A percentile compares a stretch with the other conserved stretches of the same genome.
Evolutionary conservation across 176 grass and related monocot species (phyloP).

Genomic region (Typha latifolia): DNA sequence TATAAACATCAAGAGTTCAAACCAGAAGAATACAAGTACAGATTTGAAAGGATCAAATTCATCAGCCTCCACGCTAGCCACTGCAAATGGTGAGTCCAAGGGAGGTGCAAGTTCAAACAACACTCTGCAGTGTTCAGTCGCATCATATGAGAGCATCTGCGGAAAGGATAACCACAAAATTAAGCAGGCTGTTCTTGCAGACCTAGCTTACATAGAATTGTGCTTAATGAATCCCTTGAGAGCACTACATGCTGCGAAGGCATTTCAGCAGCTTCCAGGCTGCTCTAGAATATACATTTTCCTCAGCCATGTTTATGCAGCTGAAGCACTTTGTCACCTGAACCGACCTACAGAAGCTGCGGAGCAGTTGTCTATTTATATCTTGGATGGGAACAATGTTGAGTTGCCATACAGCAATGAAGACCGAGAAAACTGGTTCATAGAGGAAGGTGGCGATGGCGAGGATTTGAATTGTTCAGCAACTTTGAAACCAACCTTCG

Average conservation of each 20-base stretch:
- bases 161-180: conserved; percentile 67
- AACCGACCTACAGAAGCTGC: conserved; percentile 62
- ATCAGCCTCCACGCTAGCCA: conserved; percentile 14
- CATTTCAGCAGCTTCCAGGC: conserved; percentile 38
- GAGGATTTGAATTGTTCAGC: conserved; percentile 40
- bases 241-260: conserved; percentile 53
- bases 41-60: conserved; percentile 41
- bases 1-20: conserved; percentile 27
- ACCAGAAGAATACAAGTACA: conserved; percentile 30
- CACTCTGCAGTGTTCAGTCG: conserved; percentile 54
- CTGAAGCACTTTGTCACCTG: conserved; percentile 69
- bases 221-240: conserved; percentile 67
- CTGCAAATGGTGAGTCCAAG: conserved; percentile 55
- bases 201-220: conserved; percentile 69
- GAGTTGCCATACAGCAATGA: conserved; percentile 60
- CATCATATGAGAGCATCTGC: conserved; percentile 46
- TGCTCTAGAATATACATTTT: conserved; percentile 75
- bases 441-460: conserved; percentile 59
- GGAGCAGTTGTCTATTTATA: conserved; percentile 56
- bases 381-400: conserved; percentile 45
- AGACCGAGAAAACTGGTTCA: conserved; percentile 50
- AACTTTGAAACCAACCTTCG: conserved; percentile 30
- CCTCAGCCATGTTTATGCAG: conserved; percentile 67
- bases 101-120: conserved; percentile 32
- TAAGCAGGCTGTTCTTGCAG: conserved; percentile 58